Evolutionary conservation across 768 basidiomycete genomes (phyloP).

Genomic region (Kwoniella botswanensis): DNA sequence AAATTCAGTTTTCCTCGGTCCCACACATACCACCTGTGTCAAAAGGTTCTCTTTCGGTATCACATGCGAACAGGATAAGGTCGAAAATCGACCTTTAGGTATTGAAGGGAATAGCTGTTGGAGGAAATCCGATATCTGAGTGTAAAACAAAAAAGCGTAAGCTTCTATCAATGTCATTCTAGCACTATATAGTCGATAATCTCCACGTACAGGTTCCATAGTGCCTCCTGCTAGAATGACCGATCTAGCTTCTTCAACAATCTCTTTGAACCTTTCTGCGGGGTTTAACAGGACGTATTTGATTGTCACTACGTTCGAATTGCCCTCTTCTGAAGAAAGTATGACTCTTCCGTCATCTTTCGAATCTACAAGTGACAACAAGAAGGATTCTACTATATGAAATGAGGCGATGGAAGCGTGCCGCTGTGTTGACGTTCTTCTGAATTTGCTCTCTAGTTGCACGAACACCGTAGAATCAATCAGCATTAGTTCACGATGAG

Average conservation of each 20-base stretch:
- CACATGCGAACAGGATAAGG: constrained; percentile 90
- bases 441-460: neutral
- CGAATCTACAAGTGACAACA: constrained; percentile 74
- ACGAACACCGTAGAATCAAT: no score
- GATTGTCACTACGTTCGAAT: constrained; percentile 63
- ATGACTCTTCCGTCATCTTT: constrained; percentile 81
- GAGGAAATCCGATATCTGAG: constrained; percentile 82
- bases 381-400: constrained; percentile 77
- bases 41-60: constrained; percentile 79
- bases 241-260: constrained; percentile 77
- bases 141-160: neutral
- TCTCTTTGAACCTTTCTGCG: constrained; percentile 79
- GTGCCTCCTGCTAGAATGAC: constrained; percentile 96
- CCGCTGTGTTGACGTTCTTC: constrained; percentile 21
- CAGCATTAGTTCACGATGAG: constrained; percentile 3
- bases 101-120: constrained; percentile 77
- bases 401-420: constrained; percentile 71
- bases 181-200: no score
- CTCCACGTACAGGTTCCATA: constrained; percentile 83
- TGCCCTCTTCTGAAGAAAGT: constrained; percentile 61
- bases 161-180: neutral
- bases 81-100: constrained; percentile 67
- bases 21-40: constrained; percentile 73
- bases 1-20: constrained; percentile 74
- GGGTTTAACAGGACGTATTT: constrained; percentile 95